Evolutionary conservation across 345 rosid genomes (phyloP), one percentile per base, ranked within the genome.

Genomic region (Punica granatum): DNA sequence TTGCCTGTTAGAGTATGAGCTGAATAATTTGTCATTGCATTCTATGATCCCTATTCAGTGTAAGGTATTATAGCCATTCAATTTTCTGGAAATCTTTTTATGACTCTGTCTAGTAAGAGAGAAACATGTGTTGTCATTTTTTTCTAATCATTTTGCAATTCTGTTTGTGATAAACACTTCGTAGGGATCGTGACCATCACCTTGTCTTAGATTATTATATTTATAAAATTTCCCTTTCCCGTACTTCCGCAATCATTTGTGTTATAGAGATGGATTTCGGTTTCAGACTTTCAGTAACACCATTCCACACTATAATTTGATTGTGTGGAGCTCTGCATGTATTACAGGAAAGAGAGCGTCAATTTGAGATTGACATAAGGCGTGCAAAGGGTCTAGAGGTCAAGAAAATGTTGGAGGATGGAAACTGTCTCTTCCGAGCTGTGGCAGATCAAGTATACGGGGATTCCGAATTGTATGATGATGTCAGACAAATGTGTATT

Each of bases 381-480:
- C 79, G 90, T 32, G 56, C 81, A 14, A 90, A 85, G 82, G 96
- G 94, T 69, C 82, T 86, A 19, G 98, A 90, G 70, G 94, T 95
- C 64, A 92, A 83, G 76, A 82, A 88, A 77, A 95, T 95, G 99
- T 31, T 95, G 80, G 96, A 83, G 88, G 99, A 92, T 81, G 99
- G 99, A 43, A 95, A 95, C 70, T 95, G 99, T 81, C 97, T 95
- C 66, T 95, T 95, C 46, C 92, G 91, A 53, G 99, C 97, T 76
- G 91, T 92, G 39, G 96, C 97, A 58, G 99, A 95, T 90, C 99
- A 95, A 83, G 98, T 95, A 65, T 85, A 90, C 68, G 99, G 98
- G 70, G 99, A 95, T 76, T 85, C 97, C 51, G 99, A 95, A 67
- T 75, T 65, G 10, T 81, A 90, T 79, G 94, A 88, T 77, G 44